Evolutionary conservation across 2,329 filamentous ascomycete genomes (phyloP).

Genomic region (Rhynchosporium graminicola): DNA sequence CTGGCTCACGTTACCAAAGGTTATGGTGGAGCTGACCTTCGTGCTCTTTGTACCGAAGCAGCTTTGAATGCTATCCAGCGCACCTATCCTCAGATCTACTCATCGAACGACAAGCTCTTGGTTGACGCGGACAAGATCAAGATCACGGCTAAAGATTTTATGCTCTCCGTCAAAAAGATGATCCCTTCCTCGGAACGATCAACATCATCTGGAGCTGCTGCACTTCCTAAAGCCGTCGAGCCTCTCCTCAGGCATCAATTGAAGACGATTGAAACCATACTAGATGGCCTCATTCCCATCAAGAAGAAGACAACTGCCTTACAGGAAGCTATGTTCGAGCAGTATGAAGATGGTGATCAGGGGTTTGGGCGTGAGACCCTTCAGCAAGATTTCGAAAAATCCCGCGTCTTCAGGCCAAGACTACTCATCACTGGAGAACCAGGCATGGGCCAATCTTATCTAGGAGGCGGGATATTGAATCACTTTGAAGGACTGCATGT

Average conservation of each 20-base stretch:
- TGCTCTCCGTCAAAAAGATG: constrained; percentile 95
- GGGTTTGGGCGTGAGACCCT: constrained; percentile 83
- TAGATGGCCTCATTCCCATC: constrained; percentile 78
- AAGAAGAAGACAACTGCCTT: constrained; percentile 86
- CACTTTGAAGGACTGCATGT: constrained; percentile 93
- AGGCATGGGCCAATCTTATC: constrained; percentile 93
- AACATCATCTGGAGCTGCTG: constrained; percentile 78
- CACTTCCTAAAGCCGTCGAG: constrained; percentile 77
- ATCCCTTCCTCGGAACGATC: constrained; percentile 92
- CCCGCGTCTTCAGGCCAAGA: constrained; percentile 84
- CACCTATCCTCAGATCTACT: constrained; percentile 95
- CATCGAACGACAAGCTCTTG: constrained; percentile 82
- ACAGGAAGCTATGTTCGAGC: constrained; percentile 90
- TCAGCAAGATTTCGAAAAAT: constrained; percentile 78
- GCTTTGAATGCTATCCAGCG: constrained; percentile 94
- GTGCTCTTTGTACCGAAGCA: constrained; percentile 93
- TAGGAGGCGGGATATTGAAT: constrained; percentile 82
- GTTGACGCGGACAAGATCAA: constrained; percentile 84
- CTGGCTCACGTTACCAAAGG: constrained; percentile 90
- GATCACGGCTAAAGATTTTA: constrained; percentile 91
- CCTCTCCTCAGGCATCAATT: constrained; percentile 78
- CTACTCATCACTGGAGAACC: constrained; percentile 77
- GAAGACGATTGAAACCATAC: constrained; percentile 62
- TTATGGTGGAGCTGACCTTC: constrained; percentile 92
- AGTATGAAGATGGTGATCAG: constrained; percentile 76